phyloP scores from a whole-genome alignment of 2,329 filamentous ascomycete genomes.

The Teratosphaeria zuluensis region DNA sequence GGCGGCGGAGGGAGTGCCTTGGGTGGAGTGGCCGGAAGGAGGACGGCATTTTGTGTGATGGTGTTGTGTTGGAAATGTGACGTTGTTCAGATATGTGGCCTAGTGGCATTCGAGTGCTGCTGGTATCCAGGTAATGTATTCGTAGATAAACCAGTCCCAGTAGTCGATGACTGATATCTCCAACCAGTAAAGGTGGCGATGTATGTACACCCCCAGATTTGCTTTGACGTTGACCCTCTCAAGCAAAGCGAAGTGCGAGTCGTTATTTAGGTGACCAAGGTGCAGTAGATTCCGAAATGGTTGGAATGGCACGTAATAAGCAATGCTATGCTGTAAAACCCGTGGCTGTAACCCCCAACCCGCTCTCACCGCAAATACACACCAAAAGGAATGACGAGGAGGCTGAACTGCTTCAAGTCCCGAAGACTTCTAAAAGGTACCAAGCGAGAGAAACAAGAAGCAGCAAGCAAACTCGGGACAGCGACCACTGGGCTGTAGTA shows the following conservation, averaged over 20 bases:
- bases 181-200: not conserved
- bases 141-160: too few species aligned
- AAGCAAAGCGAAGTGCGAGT: too few species aligned
- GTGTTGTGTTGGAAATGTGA: not conserved
- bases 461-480: not conserved
- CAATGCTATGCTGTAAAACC: not conserved
- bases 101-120: not conserved
- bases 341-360: not conserved
- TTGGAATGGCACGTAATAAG: not conserved
- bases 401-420: not conserved
- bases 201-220: too few species aligned
- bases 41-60: slow-evolving; percentile 7
- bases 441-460: not conserved
- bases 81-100: not conserved
- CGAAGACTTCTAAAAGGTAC: not conserved
- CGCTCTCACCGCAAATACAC: not conserved
- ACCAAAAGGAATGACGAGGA: not conserved
- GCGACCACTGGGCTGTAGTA: not conserved
- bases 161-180: not conserved
- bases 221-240: too few species aligned
- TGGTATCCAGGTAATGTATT: not conserved
- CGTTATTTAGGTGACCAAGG: too few species aligned
- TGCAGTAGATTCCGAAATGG: not conserved
- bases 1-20: slow-evolving; percentile 17
- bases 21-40: slow-evolving; percentile 9